Evolutionary conservation across 768 basidiomycete species (phyloP), one percentile per base, ranked within the genome.

Genomic region (Suillus tomentosus): DNA sequence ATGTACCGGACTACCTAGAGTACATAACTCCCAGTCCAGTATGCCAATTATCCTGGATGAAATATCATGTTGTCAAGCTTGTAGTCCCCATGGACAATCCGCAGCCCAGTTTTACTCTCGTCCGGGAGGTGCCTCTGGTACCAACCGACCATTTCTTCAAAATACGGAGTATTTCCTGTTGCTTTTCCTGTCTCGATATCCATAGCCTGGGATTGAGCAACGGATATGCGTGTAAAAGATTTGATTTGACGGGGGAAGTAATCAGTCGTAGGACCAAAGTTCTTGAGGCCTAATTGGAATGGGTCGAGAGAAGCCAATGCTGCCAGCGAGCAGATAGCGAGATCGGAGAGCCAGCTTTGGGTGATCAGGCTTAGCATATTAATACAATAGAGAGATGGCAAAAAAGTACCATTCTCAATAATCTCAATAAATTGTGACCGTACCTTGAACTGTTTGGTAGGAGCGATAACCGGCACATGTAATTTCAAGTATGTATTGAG

Each of bases 51-150:
- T 95, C 48, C 85, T 0, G 91, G 90, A 69, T 99, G 96, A 77
- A 97, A 99, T 67, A 98, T 84, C 67, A 99, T 75, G 75, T 99
- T 99, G 77, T 99, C 96, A n/a, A 96, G 81, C 75, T 99, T 99
- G 74, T 93, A 99, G 76, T 99, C 96, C 34, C 96, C 96, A 73
- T 98, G 96, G 6, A 99, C 95, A 67, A 99, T 88, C n/a, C 92
- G 87, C 61, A 85, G 79, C 1, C 92, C 93, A 1, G 83, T 84
- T 73, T 87, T 87, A 66, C 72, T 78, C 77, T 96, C 94, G 70
- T 93, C 86, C 3, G 94, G 95, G 34, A 93, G 78, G 71, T 92
- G 84, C 37, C 77, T 74, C 65, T 80, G 77, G 76, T 95, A 97
- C 93, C 92, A 97, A 15, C 76, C 74, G 61, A 93, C 77, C 69